phyloP scores from a whole-genome alignment of 768 basidiomycete species.

The Pulveroboletus ravenelii region DNA sequence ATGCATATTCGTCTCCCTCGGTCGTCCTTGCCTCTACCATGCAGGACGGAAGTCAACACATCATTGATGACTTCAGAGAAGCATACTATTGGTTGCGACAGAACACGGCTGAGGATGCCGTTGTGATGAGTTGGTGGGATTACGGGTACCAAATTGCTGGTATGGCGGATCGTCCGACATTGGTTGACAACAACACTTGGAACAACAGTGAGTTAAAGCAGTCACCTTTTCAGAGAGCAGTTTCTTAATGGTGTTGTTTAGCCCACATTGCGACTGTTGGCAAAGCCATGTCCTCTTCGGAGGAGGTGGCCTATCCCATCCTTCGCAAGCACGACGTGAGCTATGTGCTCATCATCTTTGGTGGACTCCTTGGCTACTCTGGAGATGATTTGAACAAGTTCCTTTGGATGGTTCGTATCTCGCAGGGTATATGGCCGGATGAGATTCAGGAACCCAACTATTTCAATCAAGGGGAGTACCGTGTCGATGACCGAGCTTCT shows the following conservation, averaged over 20 bases:
- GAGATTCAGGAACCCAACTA: slow-evolving; percentile 95
- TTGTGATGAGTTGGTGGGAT: slow-evolving; percentile 99
- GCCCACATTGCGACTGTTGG: slow-evolving; percentile 99
- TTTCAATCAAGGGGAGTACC: slow-evolving; percentile 94
- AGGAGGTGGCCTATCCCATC: slow-evolving; percentile 96
- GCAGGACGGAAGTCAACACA: slow-evolving; percentile 82
- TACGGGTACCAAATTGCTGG: slow-evolving; percentile 99
- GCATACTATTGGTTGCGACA: slow-evolving; percentile 98
- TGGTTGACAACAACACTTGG: slow-evolving; percentile 99
- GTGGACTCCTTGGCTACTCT: slow-evolving; percentile 92
- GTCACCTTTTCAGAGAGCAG: background rate
- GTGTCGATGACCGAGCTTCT: slow-evolving; percentile 81
- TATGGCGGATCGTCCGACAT: slow-evolving; percentile 93
- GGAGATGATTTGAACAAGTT: slow-evolving; percentile 99
- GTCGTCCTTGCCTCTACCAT: slow-evolving; percentile 83
- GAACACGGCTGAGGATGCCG: slow-evolving; percentile 88
- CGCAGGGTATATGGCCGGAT: slow-evolving; percentile 96
- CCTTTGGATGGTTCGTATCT: slow-evolving; percentile 96
- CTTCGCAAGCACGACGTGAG: slow-evolving; percentile 96
- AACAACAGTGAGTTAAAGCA: slow-evolving; percentile 80
- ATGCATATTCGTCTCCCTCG: slow-evolving; percentile 95
- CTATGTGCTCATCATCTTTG: slow-evolving; percentile 96
- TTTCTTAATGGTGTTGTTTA: slow-evolving; percentile 27
- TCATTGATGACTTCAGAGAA: slow-evolving; percentile 99
- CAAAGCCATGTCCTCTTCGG: slow-evolving; percentile 92